Evolutionary conservation across 345 rosid genomes (phyloP), one percentile per base, ranked within the genome.

Genomic region (Populus nigra): DNA sequence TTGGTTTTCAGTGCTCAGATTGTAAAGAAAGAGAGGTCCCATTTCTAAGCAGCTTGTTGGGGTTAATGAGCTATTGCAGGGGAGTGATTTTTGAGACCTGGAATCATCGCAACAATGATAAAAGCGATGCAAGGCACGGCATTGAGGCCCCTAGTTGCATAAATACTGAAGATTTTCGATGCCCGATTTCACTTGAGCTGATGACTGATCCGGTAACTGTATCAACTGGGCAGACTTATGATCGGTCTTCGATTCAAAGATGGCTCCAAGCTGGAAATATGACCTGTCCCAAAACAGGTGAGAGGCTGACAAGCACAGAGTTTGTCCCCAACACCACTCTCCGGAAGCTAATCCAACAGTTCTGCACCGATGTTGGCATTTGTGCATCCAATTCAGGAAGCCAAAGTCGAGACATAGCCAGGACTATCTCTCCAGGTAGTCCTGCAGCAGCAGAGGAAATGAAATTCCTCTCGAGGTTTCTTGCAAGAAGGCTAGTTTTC

Each of bases 181-280:
- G 98, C 83, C 97, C 96, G 1, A 91, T 94, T 75, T 92, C 97
- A 2, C 93, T 94, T 13, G 96, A 94, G 79, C 85, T 94, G 15
- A 92, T 94, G 97, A 85, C 78, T 12, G 96, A 92, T 86, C 98
- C 98, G 1, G 94, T 94, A 38, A 90, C 93, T 0, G 83, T 92
- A 35, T 86, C 91, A 1, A 94, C 97, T 0, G 98, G 98, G 17
- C 97, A 94, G 74, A 92, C 96, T 5, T 94, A 94, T 53, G 96
- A 94, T 74, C 93, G 98, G 43, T 83, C 88, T 76, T 94, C 98
- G 16, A 94, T 94, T 61, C 83, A 85, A 2, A 89, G 87, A 84
- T 92, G 97, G 98, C 85, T 94, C 63, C 85, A 91, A 81, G 86
- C 94, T 39, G 97, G 97, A 36, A 90, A 92, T 62, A 27, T 61